A percentile compares a stretch with the other conserved stretches of the same genome.
Evolutionary conservation across 2,329 filamentous ascomycete species (phyloP).

Genomic region (Macrophomina phaseolina): DNA sequence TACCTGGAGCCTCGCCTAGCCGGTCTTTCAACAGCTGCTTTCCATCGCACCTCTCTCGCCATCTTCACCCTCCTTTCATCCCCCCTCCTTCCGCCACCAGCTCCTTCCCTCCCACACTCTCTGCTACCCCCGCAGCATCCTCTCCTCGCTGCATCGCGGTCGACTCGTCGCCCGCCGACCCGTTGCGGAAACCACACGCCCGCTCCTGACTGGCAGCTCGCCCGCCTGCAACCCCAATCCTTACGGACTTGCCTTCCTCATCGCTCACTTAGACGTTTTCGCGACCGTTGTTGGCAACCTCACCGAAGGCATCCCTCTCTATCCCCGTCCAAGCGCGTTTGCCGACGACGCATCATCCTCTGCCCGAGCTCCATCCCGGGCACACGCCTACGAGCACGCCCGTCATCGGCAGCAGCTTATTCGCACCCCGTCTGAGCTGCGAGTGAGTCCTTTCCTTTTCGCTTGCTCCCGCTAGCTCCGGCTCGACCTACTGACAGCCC

Average conservation of each 20-base stretch:
- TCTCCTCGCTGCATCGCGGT: slow-evolving; percentile 31
- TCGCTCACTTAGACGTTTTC: slow-evolving; percentile 38
- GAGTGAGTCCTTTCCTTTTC: slow-evolving; percentile 24
- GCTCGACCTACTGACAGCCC: slow-evolving; percentile 17
- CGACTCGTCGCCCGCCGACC: slow-evolving; percentile 21
- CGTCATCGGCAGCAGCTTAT: slow-evolving; percentile 21
- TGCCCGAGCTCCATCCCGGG: slow-evolving; percentile 26
- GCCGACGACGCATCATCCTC: slow-evolving; percentile 22
- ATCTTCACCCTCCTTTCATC: slow-evolving; percentile 32
- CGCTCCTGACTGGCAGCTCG: slow-evolving; percentile 42
- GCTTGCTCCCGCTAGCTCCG: slow-evolving; percentile 27
- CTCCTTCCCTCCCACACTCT: slow-evolving; percentile 42
- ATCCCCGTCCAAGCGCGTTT: slow-evolving; percentile 26
- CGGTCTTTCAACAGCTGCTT: slow-evolving; percentile 24
- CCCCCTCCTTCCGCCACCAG: slow-evolving; percentile 29
- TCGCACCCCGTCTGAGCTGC: slow-evolving; percentile 20
- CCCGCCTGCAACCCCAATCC: slow-evolving; percentile 41
- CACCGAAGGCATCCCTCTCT: slow-evolving; percentile 26
- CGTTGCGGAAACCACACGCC: slow-evolving; percentile 38
- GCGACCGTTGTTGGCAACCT: slow-evolving; percentile 26
- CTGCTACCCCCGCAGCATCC: slow-evolving; percentile 27
- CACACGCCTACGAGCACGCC: slow-evolving; percentile 24
- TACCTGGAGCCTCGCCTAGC: slow-evolving; percentile 25
- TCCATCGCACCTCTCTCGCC: slow-evolving; percentile 28
- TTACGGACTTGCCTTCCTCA: slow-evolving; percentile 29